Base-by-base conservation (phyloP, 2,329 filamentous ascomycete species). In the Sarocladiaceae sp. region DNA sequence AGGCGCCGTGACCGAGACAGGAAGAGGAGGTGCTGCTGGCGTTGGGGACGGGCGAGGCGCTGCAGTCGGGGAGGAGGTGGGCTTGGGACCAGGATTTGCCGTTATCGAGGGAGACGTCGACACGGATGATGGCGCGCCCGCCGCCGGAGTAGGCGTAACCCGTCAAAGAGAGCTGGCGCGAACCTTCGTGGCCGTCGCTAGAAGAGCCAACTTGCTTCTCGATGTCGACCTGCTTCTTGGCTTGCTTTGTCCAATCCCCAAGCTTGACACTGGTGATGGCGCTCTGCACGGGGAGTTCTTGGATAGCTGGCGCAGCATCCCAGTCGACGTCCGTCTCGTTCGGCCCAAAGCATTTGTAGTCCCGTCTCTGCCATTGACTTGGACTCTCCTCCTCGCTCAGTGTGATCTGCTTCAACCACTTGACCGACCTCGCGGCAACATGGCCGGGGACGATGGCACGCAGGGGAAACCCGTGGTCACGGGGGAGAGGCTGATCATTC, bases 121-220 rank as follows among this genome's bases (percentile, higher is more conserved):
- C 81, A n/a, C 82, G 75, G 35, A 81, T 70, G 49, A 85, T 80
- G 55, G 71, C 70, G 24, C 78, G 72, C 2, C 82, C 82, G 34
- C 82, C 82, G 21, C 82, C 82, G 1, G 79, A 81, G 55, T 82
- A 83, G 2, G 82, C 82, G 56, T 83, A 86, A 1, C 82, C 82
- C 42, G 72, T 68, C 4, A 83, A 56, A 1, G 65, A 62, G 15
- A 72, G 58, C 15, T 55, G 37, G 19, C 31, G 24, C 12, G 10
- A 20, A 9, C n/a, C 26, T 9, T n/a, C 9, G 26, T 29, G 9
- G 9, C n/a, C n/a, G 26, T 9, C 9, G 26, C 26, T n/a, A 9
- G 26, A 29, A 29, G 26, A 29, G n/a, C 26, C 26, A n/a, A n/a
- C 9, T n/a, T 29, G 9, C n/a, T n/a, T n/a, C n/a, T n/a, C n/a